Evolutionary conservation across 2,329 filamentous ascomycete genomes (phyloP), one percentile per base, ranked within the genome.

Genomic region (Dothideomycetes sp.): DNA sequence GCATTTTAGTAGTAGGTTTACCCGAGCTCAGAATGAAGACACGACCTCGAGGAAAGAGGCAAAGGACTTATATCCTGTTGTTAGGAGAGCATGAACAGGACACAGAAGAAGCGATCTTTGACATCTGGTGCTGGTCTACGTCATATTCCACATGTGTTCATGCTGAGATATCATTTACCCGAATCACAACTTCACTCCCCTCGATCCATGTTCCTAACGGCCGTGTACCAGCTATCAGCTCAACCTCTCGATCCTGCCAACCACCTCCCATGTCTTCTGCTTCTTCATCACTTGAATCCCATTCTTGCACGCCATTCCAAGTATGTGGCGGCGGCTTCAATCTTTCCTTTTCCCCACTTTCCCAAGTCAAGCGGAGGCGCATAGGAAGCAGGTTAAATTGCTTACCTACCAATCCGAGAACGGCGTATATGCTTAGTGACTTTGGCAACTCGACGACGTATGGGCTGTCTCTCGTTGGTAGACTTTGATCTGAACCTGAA

Each of bases 331-430:
- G 49, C 77, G 74, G 45, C 73, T 51, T 47, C 0, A 86, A 78
- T 0, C 84, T 84, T 58, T 94, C 86, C 77, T 82, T 85, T 59
- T 95, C 88, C 15, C 85, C 84, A 7, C 87, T 94, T 63, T 94
- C 86, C 82, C 85, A 94, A 1, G 91, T 64, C 36, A 96, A 59
- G 31, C 69, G 71, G 44, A 89, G 63, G 31, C 63, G 62, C 46
- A 85, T 66, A 0, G 86, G 82, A 34, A 69, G 61, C 9, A 83
- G 49, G 1, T 62, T 67, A 52, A 93, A 85, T n/a, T 81, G 57
- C 47, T 74, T 79, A 0, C 79, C 81, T 1, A 85, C 80, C 7
- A 93, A 68, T 0, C 84, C 83, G 54, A 91, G 83, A 12, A 94
- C 73, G 3, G 78, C 73, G 52, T 95, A 96, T 4, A 88, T 76